phyloP scores from a whole-genome alignment of 2,329 filamentous ascomycete genomes.

The Orbilia oligospora region DNA sequence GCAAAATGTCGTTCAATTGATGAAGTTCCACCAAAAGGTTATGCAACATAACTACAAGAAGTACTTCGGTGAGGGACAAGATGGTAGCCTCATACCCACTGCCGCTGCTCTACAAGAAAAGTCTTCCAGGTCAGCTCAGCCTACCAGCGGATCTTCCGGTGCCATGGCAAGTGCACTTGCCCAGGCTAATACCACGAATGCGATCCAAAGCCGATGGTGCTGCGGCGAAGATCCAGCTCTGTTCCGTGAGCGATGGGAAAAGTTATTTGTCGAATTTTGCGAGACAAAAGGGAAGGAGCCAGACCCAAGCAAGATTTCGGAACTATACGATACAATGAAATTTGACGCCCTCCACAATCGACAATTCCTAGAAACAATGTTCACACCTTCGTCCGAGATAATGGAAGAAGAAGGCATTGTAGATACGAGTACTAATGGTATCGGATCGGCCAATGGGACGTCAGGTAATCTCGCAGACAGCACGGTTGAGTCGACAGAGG shows the following conservation, averaged over 20 bases:
- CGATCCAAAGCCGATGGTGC: slow-evolving; percentile 93
- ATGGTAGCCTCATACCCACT: slow-evolving; percentile 16
- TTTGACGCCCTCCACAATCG: slow-evolving; percentile 98
- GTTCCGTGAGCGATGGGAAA: slow-evolving; percentile 98
- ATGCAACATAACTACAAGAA: slow-evolving; percentile 95
- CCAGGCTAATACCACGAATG: slow-evolving; percentile 75
- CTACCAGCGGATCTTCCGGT: slow-evolving; percentile 7
- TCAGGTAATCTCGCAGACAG: slow-evolving; percentile 22
- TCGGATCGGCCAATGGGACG: slow-evolving; percentile 43
- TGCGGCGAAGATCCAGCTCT: slow-evolving; percentile 94
- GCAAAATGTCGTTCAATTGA: slow-evolving; percentile 89
- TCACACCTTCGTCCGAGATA: slow-evolving; percentile 85
- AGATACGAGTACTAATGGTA: slow-evolving; percentile 24
- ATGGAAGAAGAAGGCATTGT: slow-evolving; percentile 76
- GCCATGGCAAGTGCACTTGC: slow-evolving; percentile 70
- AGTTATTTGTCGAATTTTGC: slow-evolving; percentile 95
- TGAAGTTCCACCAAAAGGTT: slow-evolving; percentile 96
- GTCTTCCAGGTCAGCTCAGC: not conserved
- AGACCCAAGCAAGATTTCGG: slow-evolving; percentile 97
- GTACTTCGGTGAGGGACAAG: slow-evolving; percentile 70
- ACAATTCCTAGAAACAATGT: slow-evolving; percentile 96
- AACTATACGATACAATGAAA: slow-evolving; percentile 99
- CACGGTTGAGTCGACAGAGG: slow-evolving; percentile 22
- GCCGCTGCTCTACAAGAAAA: not conserved
- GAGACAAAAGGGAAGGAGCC: slow-evolving; percentile 88